Evolutionary conservation across 257 asterid species (phyloP), one percentile per base, ranked within the genome.

Genomic region (Penstemon barbatus): DNA sequence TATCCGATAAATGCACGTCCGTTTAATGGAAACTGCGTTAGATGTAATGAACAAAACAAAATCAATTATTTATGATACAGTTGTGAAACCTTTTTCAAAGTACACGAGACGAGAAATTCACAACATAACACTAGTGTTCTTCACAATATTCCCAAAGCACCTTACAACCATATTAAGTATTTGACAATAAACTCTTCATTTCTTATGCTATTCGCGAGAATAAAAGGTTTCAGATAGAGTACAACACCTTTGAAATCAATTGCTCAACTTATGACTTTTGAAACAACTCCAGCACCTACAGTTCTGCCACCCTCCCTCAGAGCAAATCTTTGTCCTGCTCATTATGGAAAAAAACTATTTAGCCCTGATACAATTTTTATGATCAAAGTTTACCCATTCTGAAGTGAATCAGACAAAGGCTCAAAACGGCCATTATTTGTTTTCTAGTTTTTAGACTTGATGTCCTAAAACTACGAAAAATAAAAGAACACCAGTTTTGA

Each of bases 271-370:
- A 91, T 66, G 38, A 91, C 96, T 74, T 91, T 89, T 1, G 99
- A 85, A 74, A 94, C 96, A 42, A 94, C 99, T 42, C 99, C 99
- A 46, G 99, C 99, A 66, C 99, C 99, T 57, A 94, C 96, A 12
- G 99, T 94, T 69, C 97, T 81, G 18, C 99, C 99, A 68, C 99
- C 99, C 74, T 94, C 99, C 75, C 99, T 85, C 80, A 94, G 75
- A 57, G 99, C 99, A 77, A 94, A 94, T 86, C 99, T 81, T 94
- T 91, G 99, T 51, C 99, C 99, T 94, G 91, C 55, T 52, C 73
- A 69, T 58, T 42, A 11, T 13, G 8, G 67, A 33, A 73, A 66
- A 4, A 4, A 12, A 42, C 33, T 25, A 45, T 36, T 42, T 41
- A 52, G 33, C 33, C 33, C 33, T 25, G 33, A 25, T 25, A 25